Evolutionary conservation across 2,329 filamentous ascomycete species (phyloP).

Genomic region (Apiospora malaysiana): DNA sequence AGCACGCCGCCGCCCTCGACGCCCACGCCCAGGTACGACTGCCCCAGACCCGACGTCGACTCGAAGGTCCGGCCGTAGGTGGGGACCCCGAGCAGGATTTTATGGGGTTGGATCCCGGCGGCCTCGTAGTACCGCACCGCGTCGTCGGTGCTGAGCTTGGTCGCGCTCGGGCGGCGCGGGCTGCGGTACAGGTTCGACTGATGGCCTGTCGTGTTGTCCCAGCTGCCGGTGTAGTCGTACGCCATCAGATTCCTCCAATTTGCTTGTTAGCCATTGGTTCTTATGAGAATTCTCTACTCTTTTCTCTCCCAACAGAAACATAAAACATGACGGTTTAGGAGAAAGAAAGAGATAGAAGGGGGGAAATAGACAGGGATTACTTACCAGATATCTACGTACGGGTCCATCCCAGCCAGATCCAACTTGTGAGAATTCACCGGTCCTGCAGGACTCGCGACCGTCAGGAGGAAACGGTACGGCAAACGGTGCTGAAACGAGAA

Average conservation of each 20-base stretch:
- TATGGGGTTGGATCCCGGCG: conserved; percentile 62
- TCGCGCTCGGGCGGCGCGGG: conserved; percentile 56
- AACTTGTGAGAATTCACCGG: conserved; percentile 55
- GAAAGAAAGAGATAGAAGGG: no score
- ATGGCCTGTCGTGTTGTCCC: conserved; percentile 68
- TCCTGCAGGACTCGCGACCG: conserved; percentile 56
- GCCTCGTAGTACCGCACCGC: conserved; percentile 69
- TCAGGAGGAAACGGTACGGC: conserved; percentile 55
- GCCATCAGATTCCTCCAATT: conserved; percentile 60
- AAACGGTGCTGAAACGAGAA: conserved; percentile 36
- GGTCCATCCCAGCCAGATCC: conserved; percentile 60
- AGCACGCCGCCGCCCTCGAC: conserved; percentile 66
- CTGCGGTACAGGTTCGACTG: conserved; percentile 72
- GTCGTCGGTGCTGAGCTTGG: conserved; percentile 71
- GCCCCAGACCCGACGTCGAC: conserved; percentile 70
- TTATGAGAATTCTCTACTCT: background rate
- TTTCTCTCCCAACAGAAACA: no score
- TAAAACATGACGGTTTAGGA: no score
- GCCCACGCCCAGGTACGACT: conserved; percentile 67
- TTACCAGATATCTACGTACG: conserved; percentile 61
- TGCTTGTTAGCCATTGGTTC: background rate
- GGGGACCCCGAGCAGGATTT: conserved; percentile 78
- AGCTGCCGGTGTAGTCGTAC: conserved; percentile 74
- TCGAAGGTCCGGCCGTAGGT: conserved; percentile 81
- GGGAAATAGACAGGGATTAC: background rate